Conservation (phyloP, 352 stramenopile genomes). For the Pythium biforme region DNA sequence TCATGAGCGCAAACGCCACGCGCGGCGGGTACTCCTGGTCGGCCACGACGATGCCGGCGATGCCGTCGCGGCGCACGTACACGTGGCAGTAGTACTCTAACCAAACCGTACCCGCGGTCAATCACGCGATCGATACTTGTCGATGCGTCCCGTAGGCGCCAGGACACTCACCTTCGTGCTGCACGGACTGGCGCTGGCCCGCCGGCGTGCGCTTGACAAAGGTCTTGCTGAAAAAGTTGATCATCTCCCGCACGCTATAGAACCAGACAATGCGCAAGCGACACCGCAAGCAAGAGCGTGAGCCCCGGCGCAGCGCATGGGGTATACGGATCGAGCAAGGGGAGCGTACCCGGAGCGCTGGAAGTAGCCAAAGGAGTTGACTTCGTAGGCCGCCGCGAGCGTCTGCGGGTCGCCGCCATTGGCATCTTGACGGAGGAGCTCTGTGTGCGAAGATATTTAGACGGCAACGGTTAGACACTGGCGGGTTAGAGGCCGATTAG, state of each 20-base stretch:
- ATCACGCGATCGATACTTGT: no score
- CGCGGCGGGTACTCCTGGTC: conserved; percentile 98
- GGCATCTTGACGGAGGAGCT: conserved; percentile 67
- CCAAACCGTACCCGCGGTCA: no score
- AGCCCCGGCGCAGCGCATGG: background rate
- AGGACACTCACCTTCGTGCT: conserved; percentile 89
- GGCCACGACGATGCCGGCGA: conserved; percentile 95
- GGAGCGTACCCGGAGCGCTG: conserved; percentile 69
- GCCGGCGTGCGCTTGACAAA: conserved; percentile 97
- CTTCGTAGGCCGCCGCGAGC: conserved; percentile 65
- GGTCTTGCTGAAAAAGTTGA: conserved; percentile 99
- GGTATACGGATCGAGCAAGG: background rate
- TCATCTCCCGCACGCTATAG: conserved; percentile 95
- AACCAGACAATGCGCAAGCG: background rate
- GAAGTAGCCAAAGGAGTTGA: conserved; percentile 86
- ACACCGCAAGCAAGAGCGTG: conserved; percentile 2
- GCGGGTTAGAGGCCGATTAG: conserved; percentile 3
- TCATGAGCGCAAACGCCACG: conserved; percentile 97
- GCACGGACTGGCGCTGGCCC: conserved; percentile 97
- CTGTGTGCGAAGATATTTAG: conserved; percentile 24
- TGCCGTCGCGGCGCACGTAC: conserved; percentile 96
- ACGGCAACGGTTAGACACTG: conserved; percentile 11
- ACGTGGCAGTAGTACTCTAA: conserved; percentile 98
- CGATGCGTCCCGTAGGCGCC: no score
- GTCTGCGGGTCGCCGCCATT: conserved; percentile 61